phyloP scores from a whole-genome alignment of 1,139 yeast genomes.

The Scheffersomyces illinoinensis region DNA sequence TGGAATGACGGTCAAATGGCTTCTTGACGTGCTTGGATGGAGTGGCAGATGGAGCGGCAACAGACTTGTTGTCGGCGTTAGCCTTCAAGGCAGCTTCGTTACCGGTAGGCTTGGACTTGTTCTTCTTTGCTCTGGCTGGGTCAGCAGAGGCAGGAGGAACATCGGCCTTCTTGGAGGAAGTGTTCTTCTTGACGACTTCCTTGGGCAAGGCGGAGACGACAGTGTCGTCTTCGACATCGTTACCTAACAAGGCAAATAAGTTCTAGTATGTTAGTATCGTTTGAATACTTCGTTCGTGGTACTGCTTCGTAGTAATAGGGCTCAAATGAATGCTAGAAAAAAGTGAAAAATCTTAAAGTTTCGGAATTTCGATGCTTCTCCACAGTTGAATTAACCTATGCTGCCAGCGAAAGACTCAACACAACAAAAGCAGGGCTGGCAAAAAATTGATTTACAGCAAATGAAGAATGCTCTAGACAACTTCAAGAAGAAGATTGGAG shows the following conservation, averaged over 20 bases:
- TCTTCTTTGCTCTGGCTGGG: slow-evolving; percentile 79
- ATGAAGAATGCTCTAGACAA: not conserved
- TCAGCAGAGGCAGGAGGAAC: slow-evolving; percentile 82
- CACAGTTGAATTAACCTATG: not conserved
- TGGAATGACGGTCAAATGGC: slow-evolving; percentile 80
- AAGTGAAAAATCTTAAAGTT: not conserved
- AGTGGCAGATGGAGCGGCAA: slow-evolving; percentile 57
- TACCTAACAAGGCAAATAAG: slow-evolving; percentile 55
- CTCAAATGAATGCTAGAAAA: not conserved
- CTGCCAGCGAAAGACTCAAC: not conserved
- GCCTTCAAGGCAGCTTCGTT: slow-evolving; percentile 88
- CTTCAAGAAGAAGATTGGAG: not conserved
- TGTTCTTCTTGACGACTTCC: slow-evolving; percentile 79
- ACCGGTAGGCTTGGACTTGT: slow-evolving; percentile 67
- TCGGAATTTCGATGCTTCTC: not conserved
- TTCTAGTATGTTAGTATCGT: slow-evolving; percentile 33
- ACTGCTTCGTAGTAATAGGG: not conserved
- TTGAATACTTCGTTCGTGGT: not conserved
- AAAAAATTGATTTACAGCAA: not conserved
- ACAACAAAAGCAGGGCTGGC: not conserved
- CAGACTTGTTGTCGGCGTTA: slow-evolving; percentile 72
- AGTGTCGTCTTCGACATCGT: slow-evolving; percentile 76
- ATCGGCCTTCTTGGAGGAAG: slow-evolving; percentile 88
- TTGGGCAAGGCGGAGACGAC: slow-evolving; percentile 46
- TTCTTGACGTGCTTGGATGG: slow-evolving; percentile 60